phyloP scores from a whole-genome alignment of 768 basidiomycete genomes.

The Pleurotus citrinopileatus region DNA sequence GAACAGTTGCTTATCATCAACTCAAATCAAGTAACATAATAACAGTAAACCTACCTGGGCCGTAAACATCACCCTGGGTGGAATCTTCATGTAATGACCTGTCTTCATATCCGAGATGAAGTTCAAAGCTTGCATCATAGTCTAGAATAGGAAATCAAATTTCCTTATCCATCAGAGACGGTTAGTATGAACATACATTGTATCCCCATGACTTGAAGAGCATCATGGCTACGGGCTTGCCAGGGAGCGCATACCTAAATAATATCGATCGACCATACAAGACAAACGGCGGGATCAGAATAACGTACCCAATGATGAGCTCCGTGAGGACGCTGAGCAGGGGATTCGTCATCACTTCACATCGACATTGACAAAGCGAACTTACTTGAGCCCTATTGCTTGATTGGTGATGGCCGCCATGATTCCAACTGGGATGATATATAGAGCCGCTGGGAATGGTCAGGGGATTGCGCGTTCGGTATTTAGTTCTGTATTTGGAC shows the following conservation, averaged over 20 bases:
- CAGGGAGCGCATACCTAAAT: slow-evolving; percentile 38
- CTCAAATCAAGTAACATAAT: slow-evolving; percentile 8
- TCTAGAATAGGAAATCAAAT: slow-evolving; percentile 19
- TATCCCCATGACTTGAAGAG: slow-evolving; percentile 66
- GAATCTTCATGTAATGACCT: slow-evolving; percentile 58
- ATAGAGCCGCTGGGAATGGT: slow-evolving; percentile 29
- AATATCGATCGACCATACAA: background rate
- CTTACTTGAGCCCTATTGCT: slow-evolving; percentile 33
- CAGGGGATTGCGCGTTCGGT: background rate
- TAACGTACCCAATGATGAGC: slow-evolving; percentile 46
- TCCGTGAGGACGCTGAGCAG: slow-evolving; percentile 51
- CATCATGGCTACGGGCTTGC: slow-evolving; percentile 63
- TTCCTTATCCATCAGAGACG: background rate
- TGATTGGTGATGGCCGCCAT: slow-evolving; percentile 59
- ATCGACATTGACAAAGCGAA: background rate
- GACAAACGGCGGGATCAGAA: no score
- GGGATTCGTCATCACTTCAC: background rate
- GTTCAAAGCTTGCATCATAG: slow-evolving; percentile 54
- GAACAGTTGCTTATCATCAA: background rate
- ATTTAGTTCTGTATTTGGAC: background rate
- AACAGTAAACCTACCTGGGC: slow-evolving; percentile 18
- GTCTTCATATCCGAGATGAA: slow-evolving; percentile 67
- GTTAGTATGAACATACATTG: slow-evolving; percentile 23
- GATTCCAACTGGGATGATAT: slow-evolving; percentile 52
- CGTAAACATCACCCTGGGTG: slow-evolving; percentile 57